Percentiles rank a stretch among this genome's conserved stretches.
Conservation (phyloP, 371 early-diverging fungal species). For the Funneliformis caledonium region DNA sequence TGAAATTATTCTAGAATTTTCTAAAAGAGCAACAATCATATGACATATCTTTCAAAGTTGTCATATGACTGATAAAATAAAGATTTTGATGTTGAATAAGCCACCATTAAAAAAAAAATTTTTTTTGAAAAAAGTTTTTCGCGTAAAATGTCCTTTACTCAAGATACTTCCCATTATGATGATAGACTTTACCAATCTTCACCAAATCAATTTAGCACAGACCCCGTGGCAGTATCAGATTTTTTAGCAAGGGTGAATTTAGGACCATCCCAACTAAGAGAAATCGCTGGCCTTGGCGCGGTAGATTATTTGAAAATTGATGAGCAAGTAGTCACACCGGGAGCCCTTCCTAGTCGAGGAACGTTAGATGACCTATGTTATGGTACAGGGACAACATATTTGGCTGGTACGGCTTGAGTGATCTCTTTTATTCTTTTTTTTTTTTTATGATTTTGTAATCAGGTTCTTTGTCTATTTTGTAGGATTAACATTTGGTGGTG, state of each 20-base stretch:
- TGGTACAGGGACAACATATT: conserved; percentile 83
- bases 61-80: too few species aligned
- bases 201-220: background rate
- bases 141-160: conserved; percentile 2
- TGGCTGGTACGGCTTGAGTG: conserved; percentile 59
- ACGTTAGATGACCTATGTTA: conserved; percentile 88
- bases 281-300: conserved; percentile 34
- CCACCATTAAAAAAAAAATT: background rate
- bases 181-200: background rate
- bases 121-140: background rate
- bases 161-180: background rate
- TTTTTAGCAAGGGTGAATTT: conserved; percentile 30
- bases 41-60: too few species aligned
- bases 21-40: too few species aligned
- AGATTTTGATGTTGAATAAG: too few species aligned
- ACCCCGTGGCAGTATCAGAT: conserved; percentile 22
- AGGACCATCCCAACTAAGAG: conserved; percentile 13
- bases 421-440: conserved; percentile 12
- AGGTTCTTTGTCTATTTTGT: background rate
- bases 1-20: too few species aligned
- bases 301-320: conserved; percentile 33
- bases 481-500: conserved; percentile 77
- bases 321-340: conserved; percentile 40
- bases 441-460: background rate
- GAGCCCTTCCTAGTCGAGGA: conserved; percentile 75